phyloP scores from a whole-genome alignment of 225 moss, liverwort and hornwort species.

The Physcomitrellopsis africana region DNA sequence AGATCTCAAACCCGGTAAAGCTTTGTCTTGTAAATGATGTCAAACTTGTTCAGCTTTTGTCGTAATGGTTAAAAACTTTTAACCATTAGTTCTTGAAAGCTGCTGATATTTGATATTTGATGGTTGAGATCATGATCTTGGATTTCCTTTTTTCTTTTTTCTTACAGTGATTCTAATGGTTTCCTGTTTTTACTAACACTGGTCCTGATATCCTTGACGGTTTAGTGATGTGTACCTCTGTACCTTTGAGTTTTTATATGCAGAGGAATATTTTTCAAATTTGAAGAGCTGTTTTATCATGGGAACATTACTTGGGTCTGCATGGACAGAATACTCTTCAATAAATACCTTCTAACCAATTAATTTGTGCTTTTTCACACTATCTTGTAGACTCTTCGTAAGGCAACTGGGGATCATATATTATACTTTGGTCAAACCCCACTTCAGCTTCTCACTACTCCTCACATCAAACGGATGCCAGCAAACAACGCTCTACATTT shows the following conservation, averaged over 20 bases:
- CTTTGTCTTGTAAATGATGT: slow-evolving; percentile 16
- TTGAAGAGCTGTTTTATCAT: slow-evolving; percentile 7
- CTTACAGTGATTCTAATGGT: not conserved
- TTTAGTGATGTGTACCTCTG: not conserved
- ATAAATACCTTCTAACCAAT: slow-evolving; percentile 26
- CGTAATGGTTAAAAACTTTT: slow-evolving; percentile 3
- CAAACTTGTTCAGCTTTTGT: not conserved
- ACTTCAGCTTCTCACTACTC: slow-evolving; percentile 83
- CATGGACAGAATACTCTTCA: slow-evolving; percentile 14
- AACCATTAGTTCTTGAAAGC: not conserved
- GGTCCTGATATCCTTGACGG: slow-evolving; percentile 18
- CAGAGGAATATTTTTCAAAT: not conserved
- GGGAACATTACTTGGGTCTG: slow-evolving; percentile 15
- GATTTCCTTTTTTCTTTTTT: slow-evolving; percentile 3
- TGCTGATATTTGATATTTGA: slow-evolving; percentile 14
- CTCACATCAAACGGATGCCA: slow-evolving; percentile 78
- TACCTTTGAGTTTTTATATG: not conserved
- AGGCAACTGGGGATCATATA: slow-evolving; percentile 91
- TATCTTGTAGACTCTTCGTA: slow-evolving; percentile 71
- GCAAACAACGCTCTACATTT: slow-evolving; percentile 76
- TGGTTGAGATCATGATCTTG: slow-evolving; percentile 7
- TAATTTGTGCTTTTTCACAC: slow-evolving; percentile 10
- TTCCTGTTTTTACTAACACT: slow-evolving; percentile 8
- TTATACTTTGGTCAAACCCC: slow-evolving; percentile 89
- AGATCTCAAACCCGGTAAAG: slow-evolving; percentile 85